Base-by-base conservation (phyloP, 495 filamentous ascomycete genomes). In the Collariella sp. region DNA sequence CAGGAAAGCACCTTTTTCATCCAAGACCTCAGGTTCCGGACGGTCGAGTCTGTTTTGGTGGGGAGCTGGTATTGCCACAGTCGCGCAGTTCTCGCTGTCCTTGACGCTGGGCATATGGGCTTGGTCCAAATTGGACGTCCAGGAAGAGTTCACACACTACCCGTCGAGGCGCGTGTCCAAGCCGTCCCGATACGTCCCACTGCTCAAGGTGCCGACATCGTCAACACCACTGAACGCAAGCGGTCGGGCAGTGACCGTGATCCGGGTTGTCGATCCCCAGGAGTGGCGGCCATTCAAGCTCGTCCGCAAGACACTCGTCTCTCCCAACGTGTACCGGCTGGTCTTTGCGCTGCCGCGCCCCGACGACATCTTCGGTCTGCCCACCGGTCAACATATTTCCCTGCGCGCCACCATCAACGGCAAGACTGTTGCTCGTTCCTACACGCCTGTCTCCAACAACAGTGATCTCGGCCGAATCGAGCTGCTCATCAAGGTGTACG, bases 371-470 rank as follows among this genome's bases (percentile, higher is more conserved):
- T 67, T 81, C 2, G 77, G 79, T 24, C 69, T 80, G 1, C 79
- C 77, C 1, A 76, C 72, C 0, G 93, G 93, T 43, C 70, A 97
- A 54, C 69, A 77, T 23, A 73, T 95, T 57, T 81, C 93, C 38
- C 93, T 54, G 5, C 41, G 87, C 67, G 88, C 89, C 35, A 68
- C 96, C 46, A 70, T 98, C 50, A 80, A 77, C 62, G 83, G 87
- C 62, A 96, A 96, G 76, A 77, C 84, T 33, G 82, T 87, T 7
- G 77, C 96, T 34, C 76, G 93, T 41, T 93, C 93, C 7, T 98
- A 98, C 74, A 98, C 94, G 11, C 93, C 93, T 26, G 76, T 83
- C 55, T 94, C 81, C 63, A 88, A 93, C 65, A 88, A 93, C 71
- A 81, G 85, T 46, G 69, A 75, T 43, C 79, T 79, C 58, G 91